phyloP scores from a whole-genome alignment of 2,329 filamentous ascomycete species.

The Fusarium nurragi region DNA sequence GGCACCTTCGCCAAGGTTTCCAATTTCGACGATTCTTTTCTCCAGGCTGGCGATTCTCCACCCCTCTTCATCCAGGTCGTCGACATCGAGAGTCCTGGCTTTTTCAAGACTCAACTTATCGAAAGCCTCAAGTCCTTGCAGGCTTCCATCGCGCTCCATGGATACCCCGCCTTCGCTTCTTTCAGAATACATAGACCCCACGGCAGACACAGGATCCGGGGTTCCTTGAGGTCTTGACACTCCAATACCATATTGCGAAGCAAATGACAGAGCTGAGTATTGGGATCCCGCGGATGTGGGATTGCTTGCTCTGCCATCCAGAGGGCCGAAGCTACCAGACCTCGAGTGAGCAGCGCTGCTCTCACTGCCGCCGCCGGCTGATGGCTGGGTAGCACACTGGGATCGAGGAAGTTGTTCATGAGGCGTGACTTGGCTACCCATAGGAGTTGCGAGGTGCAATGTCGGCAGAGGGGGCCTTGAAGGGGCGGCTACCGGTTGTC shows the following conservation, averaged over 20 bases:
- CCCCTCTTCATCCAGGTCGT: constrained; percentile 92
- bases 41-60: constrained; percentile 94
- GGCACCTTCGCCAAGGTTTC: constrained; percentile 91
- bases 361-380: constrained; percentile 81
- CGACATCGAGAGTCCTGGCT: constrained; percentile 85
- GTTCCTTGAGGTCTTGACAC: constrained; percentile 72
- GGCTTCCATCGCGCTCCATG: constrained; percentile 86
- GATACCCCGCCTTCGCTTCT: constrained; percentile 76
- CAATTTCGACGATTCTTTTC: constrained; percentile 86
- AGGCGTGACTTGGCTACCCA: constrained; percentile 79
- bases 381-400: constrained; percentile 64
- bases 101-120: constrained; percentile 85
- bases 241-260: constrained; percentile 75
- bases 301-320: constrained; percentile 80
- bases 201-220: constrained; percentile 87
- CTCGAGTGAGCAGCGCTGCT: constrained; percentile 81
- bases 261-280: constrained; percentile 84
- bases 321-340: constrained; percentile 82
- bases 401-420: constrained; percentile 69
- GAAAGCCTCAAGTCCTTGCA: constrained; percentile 79
- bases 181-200: constrained; percentile 85
- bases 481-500: constrained; percentile 48
- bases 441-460: constrained; percentile 86
- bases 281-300: constrained; percentile 89
- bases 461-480: constrained; percentile 72